phyloP scores from a whole-genome alignment of 148 eudicot species.

The Chenopodium formosanum region DNA sequence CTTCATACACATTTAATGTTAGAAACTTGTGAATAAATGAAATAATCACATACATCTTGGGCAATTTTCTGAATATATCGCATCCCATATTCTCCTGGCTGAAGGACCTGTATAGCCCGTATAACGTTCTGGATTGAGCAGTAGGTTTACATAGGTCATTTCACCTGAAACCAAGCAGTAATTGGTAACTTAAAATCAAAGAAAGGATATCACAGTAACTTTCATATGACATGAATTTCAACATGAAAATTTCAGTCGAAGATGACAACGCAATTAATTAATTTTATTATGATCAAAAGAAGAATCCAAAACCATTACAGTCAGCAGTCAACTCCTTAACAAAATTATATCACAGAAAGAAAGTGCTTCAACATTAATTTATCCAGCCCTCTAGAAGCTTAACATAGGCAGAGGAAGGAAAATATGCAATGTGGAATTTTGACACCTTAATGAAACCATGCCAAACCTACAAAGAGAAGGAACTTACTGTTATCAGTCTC shows the following conservation, averaged over 20 bases:
- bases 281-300: no score
- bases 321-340: neutral
- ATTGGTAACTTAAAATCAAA: neutral
- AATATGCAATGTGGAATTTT: neutral
- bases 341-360: neutral
- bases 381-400: neutral
- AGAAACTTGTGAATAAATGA: neutral
- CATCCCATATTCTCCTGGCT: constrained; percentile 96
- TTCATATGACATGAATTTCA: neutral
- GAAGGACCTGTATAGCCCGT: constrained; percentile 93
- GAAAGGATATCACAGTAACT: neutral
- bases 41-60: constrained; percentile 63
- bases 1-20: neutral
- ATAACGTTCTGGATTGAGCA: constrained; percentile 80
- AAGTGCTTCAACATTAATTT: neutral
- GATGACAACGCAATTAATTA: neutral
- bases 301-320: neutral
- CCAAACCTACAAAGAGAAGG: constrained; percentile 2
- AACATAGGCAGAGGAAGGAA: neutral
- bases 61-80: constrained; percentile 91
- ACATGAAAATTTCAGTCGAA: neutral
- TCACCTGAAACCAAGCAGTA: constrained; percentile 58
- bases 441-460: neutral
- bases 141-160: constrained; percentile 96
- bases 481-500: constrained; percentile 81